Percentiles rank a stretch among this genome's conserved stretches.
Conservation (phyloP, 768 basidiomycete species). For the Chalciporus pseudorubinellus region DNA sequence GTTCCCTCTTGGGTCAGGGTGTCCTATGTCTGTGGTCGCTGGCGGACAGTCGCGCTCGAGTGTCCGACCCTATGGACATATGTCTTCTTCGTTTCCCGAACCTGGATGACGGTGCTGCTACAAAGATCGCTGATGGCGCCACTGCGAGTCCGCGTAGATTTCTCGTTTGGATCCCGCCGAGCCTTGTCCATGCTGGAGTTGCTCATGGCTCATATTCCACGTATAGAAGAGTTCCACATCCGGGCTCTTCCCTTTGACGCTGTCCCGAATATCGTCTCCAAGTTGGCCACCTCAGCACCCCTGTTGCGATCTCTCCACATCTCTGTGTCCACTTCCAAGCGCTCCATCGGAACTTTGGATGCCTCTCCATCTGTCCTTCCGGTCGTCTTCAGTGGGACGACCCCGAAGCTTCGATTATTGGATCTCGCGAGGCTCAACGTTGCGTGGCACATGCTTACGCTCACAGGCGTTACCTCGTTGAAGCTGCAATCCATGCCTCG, state of each 20-base stretch:
- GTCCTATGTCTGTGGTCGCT: slow-evolving; percentile 23
- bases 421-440: not conserved
- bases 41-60: slow-evolving; percentile 38
- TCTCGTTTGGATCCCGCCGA: no score
- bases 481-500: not conserved
- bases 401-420: not conserved
- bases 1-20: slow-evolving; percentile 5
- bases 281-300: not conserved
- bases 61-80: slow-evolving; percentile 41
- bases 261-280: not conserved
- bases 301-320: not conserved
- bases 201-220: not conserved
- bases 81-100: not conserved
- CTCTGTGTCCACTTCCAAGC: not conserved
- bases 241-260: not conserved
- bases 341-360: not conserved
- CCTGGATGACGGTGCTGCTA: not conserved
- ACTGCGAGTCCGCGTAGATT: no score
- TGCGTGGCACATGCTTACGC: not conserved
- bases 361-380: not conserved
- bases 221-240: not conserved
- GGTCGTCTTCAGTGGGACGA: not conserved
- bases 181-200: not conserved
- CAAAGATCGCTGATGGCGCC: not conserved
- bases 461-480: not conserved